phyloP scores from a whole-genome alignment of 331 rosid genomes.

The Acacia pycnantha region DNA sequence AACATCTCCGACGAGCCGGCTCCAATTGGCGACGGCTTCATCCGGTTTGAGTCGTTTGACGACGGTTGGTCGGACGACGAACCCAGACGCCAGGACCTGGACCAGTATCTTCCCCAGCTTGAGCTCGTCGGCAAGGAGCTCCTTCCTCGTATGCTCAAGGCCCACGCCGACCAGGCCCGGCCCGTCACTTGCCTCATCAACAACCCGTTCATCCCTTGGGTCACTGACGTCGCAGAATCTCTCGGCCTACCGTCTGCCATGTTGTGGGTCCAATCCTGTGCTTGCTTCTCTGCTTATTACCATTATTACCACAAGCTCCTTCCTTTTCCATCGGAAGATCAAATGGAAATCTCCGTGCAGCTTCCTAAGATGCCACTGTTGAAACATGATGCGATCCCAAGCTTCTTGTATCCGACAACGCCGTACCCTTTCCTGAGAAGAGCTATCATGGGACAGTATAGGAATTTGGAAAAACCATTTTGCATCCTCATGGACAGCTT shows the following conservation, averaged over 20 bases:
- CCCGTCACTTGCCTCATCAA: slow-evolving; percentile 42
- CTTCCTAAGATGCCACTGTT: slow-evolving; percentile 36
- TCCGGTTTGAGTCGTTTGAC: slow-evolving; percentile 37
- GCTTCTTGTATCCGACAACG: slow-evolving; percentile 29
- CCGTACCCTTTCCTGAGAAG: slow-evolving; percentile 14
- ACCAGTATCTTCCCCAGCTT: slow-evolving; percentile 29
- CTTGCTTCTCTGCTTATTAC: slow-evolving; percentile 41
- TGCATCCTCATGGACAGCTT: slow-evolving; percentile 43
- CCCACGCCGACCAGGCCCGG: not conserved
- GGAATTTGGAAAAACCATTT: slow-evolving; percentile 24
- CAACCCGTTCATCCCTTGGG: slow-evolving; percentile 53
- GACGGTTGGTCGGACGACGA: slow-evolving; percentile 39
- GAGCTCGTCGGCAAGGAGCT: slow-evolving; percentile 24
- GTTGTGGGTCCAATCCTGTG: slow-evolving; percentile 56
- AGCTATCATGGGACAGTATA: slow-evolving; percentile 30
- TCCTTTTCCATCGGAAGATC: slow-evolving; percentile 29
- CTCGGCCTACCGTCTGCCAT: slow-evolving; percentile 37
- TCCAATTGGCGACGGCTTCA: slow-evolving; percentile 20
- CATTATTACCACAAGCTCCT: slow-evolving; percentile 20
- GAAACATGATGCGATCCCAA: slow-evolving; percentile 34
- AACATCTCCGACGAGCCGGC: not conserved
- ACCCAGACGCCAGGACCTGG: slow-evolving; percentile 21
- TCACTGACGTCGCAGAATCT: slow-evolving; percentile 30
- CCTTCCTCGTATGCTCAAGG: slow-evolving; percentile 19
- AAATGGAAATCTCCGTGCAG: slow-evolving; percentile 26